Conservation (phyloP, 2,329 filamentous ascomycete species). For the Nemania serpens region DNA sequence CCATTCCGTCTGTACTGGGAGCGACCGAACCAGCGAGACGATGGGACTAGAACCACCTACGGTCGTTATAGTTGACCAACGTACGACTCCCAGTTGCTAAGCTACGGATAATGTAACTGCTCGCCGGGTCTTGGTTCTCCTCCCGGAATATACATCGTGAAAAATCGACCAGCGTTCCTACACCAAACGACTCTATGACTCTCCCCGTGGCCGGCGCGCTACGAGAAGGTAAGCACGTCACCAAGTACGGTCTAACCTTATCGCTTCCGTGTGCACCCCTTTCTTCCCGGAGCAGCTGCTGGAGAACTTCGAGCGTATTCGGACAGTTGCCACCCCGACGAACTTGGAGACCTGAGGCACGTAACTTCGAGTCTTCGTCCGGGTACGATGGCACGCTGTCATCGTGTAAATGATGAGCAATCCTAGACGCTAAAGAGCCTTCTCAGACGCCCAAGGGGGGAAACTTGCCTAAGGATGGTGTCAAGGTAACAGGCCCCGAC, state of each 20-base stretch:
- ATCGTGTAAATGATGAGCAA: conserved; percentile 20
- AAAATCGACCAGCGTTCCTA: conserved; percentile 50
- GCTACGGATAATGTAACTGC: conserved; percentile 72
- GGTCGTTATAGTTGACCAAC: conserved; percentile 70
- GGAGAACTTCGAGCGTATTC: conserved; percentile 72
- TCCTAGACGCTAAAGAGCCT: background rate
- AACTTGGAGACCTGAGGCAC: conserved; percentile 61
- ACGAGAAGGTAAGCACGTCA: conserved; percentile 59
- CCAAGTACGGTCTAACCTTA: conserved; percentile 47
- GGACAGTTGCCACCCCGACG: conserved; percentile 75
- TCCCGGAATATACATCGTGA: conserved; percentile 64
- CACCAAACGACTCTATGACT: conserved; percentile 60
- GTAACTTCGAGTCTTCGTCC: conserved; percentile 72
- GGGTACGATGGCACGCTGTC: conserved; percentile 69
- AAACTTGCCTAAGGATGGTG: conserved; percentile 66
- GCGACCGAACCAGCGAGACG: background rate
- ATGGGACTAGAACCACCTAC: background rate
- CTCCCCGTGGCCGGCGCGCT: conserved; percentile 55
- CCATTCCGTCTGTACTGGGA: background rate
- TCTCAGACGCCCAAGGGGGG: background rate
- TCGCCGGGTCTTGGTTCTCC: conserved; percentile 60
- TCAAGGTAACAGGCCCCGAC: conserved; percentile 73
- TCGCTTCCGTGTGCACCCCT: conserved; percentile 24
- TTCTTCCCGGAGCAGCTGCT: conserved; percentile 57
- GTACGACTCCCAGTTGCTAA: conserved; percentile 64